These are phyloP conservation scores for Melanogaster broomeanus DNA, from an alignment of 768 basidiomycete genomes.

Conservation along the genomic window DNA sequence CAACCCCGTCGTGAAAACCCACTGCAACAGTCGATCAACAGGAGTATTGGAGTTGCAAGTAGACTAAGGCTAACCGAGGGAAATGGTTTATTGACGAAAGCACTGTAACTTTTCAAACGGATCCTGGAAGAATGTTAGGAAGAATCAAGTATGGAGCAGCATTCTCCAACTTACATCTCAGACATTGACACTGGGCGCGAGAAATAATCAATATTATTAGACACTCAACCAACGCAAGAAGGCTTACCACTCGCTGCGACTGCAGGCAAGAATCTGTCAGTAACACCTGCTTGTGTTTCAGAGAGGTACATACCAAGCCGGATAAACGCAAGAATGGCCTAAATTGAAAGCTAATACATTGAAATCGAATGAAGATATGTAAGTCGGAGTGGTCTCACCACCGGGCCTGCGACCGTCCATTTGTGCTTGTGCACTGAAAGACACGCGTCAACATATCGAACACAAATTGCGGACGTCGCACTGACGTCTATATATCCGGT, in stretches of 20 bases:
- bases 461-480: not conserved
- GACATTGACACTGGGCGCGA: constrained; percentile 15
- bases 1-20: constrained; percentile 48
- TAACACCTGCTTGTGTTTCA: not conserved
- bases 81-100: constrained; percentile 9
- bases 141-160: not conserved
- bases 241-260: constrained; percentile 22
- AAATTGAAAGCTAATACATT: not conserved
- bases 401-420: constrained; percentile 11
- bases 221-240: not conserved
- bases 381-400: constrained; percentile 10
- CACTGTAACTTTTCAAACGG: constrained; percentile 3
- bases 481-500: constrained; percentile 27
- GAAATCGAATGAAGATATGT: not conserved
- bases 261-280: not conserved
- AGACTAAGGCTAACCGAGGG: constrained; percentile 6
- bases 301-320: constrained; percentile 16
- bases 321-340: constrained; percentile 16
- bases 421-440: constrained; percentile 15
- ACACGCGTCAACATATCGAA: not conserved
- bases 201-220: not conserved
- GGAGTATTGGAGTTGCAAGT: not conserved
- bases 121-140: constrained; percentile 10
- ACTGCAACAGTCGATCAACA: constrained; percentile 29
- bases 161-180: constrained; percentile 18